Evolutionary conservation across 2,329 filamentous ascomycete species (phyloP), one percentile per base, ranked within the genome.

Genomic region (Monilinia fructicola): DNA sequence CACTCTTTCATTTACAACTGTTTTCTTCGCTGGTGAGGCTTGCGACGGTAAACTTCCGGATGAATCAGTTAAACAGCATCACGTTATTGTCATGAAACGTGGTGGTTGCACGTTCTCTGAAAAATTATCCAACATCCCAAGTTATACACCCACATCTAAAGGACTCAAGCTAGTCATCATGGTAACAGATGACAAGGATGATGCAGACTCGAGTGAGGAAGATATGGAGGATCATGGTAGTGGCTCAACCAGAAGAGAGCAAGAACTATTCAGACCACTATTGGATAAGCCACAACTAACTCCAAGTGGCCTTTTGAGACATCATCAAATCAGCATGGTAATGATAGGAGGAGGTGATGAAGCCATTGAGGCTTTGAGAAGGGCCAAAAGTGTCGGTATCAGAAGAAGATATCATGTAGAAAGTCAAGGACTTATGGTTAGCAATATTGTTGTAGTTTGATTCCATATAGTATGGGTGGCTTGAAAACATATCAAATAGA

Each of bases 51-150:
- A 82, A 68, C 78, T 92, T 64, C 77, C 85, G 16, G 72, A 81
- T 2, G 77, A 80, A 10, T 77, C 87, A 3, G 82, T 81, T 0
- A 81, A 80, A 52, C 78, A 77, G 1, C 79, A 96, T 78, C 89
- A 97, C 62, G 82, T 98, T 68, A 87, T 99, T 67, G 85, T 97
- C 60, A 83, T 98, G 73, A 87, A 86, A 38, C 87, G 95, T 7
- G 94, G 95, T 50, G 87, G 87, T 0, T 99, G 95, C 79, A 90
- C 85, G 31, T 98, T 98, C 77, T 89, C 86, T 46, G 80, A 89
- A 38, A 99, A 99, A 77, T 80, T 98, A 0, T 83, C 84, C 62
- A 93, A 92, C 71, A 93, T 98, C n/a, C 93, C 94, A 0, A 85
- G 86, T 12, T 94, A 89, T 75, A 82, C 87, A 1, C 88, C 90